Evolutionary conservation across 2,329 filamentous ascomycete species (phyloP).

Genomic region (Ceratocystis papillata): DNA sequence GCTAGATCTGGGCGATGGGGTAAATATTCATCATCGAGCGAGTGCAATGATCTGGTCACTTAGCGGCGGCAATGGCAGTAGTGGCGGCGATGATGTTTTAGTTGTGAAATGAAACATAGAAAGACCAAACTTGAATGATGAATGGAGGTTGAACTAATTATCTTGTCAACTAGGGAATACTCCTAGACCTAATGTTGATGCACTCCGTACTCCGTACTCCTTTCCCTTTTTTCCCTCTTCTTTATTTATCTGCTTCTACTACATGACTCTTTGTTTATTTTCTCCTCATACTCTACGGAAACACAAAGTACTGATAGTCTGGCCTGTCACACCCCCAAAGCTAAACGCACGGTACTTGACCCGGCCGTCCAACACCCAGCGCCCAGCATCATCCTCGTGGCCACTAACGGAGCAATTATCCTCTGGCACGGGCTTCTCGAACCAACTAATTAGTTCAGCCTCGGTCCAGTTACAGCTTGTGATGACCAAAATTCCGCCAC

Average conservation of each 20-base stretch:
- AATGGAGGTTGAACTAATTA: slow-evolving; percentile 12
- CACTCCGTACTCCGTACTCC: not conserved
- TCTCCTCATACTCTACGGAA: slow-evolving; percentile 45
- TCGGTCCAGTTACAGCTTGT: slow-evolving; percentile 99
- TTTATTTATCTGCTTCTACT: not conserved
- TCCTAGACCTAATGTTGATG: not conserved
- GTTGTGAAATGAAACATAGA: slow-evolving; percentile 13
- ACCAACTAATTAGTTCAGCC: slow-evolving; percentile 71
- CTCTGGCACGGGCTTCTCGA: slow-evolving; percentile 36
- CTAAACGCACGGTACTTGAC: slow-evolving; percentile 78
- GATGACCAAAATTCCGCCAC: slow-evolving; percentile 64
- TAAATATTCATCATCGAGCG: not conserved
- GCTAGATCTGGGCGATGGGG: not conserved
- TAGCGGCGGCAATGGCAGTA: not conserved
- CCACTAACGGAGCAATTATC: too few species aligned
- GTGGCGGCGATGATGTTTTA: not conserved
- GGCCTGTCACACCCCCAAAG: slow-evolving; percentile 80
- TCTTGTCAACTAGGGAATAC: not conserved
- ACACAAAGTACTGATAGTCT: slow-evolving; percentile 78
- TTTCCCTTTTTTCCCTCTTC: not conserved
- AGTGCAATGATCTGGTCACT: slow-evolving; percentile 30
- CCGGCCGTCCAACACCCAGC: slow-evolving; percentile 51
- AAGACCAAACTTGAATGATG: slow-evolving; percentile 11
- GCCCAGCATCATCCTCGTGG: slow-evolving; percentile 27
- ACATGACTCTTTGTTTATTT: not conserved